Percentiles rank a stretch among this genome's conserved stretches.
These are phyloP conservation scores for Fusarium fracticaudum DNA, from an alignment of 2,329 filamentous ascomycete genomes.

Conservation along the genomic window DNA sequence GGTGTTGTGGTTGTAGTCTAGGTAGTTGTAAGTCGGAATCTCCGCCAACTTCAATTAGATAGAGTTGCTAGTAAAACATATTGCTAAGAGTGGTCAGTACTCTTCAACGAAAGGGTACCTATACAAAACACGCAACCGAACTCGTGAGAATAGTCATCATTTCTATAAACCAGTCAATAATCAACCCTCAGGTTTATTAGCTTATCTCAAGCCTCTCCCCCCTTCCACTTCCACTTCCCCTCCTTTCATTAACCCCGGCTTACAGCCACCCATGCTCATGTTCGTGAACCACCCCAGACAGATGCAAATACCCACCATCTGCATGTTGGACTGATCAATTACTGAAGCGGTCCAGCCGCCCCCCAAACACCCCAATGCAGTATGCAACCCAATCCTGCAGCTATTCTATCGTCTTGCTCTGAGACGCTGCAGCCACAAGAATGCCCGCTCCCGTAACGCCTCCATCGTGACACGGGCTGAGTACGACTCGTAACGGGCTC, in stretches of 20 bases:
- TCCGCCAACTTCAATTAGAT: not conserved
- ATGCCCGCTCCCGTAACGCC: conserved; percentile 71
- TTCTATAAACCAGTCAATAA: conserved; percentile 26
- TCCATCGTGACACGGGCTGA: conserved; percentile 68
- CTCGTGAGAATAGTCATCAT: conserved; percentile 19
- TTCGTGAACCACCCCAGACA: conserved; percentile 14
- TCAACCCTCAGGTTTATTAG: not conserved
- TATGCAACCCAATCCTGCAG: conserved; percentile 23
- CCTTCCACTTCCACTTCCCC: conserved; percentile 11
- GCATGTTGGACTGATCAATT: conserved; percentile 27
- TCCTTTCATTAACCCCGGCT: conserved; percentile 14
- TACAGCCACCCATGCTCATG: conserved; percentile 17
- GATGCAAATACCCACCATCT: conserved; percentile 13
- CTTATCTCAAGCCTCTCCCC: conserved; percentile 5
- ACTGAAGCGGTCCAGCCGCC: conserved; percentile 35
- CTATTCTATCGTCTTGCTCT: conserved; percentile 50
- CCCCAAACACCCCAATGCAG: conserved; percentile 12
- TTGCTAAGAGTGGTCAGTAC: not conserved
- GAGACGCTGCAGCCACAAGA: conserved; percentile 58
- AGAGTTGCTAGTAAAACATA: not conserved
- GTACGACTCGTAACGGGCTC: conserved; percentile 55
- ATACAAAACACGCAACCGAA: not conserved
- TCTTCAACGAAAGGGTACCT: not conserved
- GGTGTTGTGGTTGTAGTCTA: not conserved
- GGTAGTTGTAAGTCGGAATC: not conserved